These are phyloP conservation scores for Fusarium sp. DNA, from an alignment of 2,329 filamentous ascomycete genomes.

Conservation along the genomic window DNA sequence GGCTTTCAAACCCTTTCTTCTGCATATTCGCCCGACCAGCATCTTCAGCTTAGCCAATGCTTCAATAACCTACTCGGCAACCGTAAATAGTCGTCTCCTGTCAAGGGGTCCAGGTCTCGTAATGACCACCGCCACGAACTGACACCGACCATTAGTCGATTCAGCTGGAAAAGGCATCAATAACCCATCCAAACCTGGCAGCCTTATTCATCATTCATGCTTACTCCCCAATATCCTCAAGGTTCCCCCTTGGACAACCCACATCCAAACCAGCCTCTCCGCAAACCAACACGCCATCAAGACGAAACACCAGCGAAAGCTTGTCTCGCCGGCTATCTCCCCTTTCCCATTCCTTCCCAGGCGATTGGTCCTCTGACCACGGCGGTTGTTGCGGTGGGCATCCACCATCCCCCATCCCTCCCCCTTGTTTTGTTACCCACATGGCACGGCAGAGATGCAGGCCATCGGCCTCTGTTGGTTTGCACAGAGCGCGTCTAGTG, in stretches of 20 bases:
- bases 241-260: neutral
- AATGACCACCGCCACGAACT: conserved; percentile 1
- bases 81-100: neutral
- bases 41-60: neutral
- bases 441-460: neutral
- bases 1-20: too few relatives aligned
- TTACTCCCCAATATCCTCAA: conserved; percentile 1
- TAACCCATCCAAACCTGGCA: neutral
- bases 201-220: neutral
- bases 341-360: neutral
- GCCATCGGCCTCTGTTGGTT: neutral
- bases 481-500: neutral
- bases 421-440: conserved; percentile 4
- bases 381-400: conserved; percentile 1
- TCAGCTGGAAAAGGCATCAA: neutral
- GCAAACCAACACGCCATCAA: conserved; percentile 18
- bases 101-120: neutral
- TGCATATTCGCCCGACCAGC: too few relatives aligned
- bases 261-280: neutral
- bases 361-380: neutral
- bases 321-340: conserved; percentile 7
- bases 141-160: neutral
- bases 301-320: conserved; percentile 27
- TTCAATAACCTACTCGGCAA: neutral
- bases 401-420: neutral